Percentiles rank a stretch among this genome's conserved stretches.
phyloP scores from a whole-genome alignment of 2,329 filamentous ascomycete species.

The Sordariomycetes sp. region DNA sequence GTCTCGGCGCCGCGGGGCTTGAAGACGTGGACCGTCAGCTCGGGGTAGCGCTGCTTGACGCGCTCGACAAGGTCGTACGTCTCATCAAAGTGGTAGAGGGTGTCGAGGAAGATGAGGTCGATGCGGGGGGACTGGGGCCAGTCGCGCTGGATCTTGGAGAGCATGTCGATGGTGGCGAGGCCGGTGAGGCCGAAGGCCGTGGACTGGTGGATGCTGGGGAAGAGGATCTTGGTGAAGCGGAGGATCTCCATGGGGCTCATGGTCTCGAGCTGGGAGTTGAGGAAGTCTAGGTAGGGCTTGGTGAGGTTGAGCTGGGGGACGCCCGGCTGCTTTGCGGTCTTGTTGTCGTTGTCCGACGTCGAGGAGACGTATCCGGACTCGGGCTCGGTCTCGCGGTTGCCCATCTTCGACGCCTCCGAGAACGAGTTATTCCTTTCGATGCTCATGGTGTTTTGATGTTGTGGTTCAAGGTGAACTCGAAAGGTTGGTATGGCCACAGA shows the following conservation, averaged over 20 bases:
- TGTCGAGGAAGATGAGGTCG: conserved; percentile 71
- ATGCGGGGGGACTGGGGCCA: conserved; percentile 44
- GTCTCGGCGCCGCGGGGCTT: conserved; percentile 68
- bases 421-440: not conserved
- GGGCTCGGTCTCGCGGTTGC: conserved; percentile 23
- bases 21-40: conserved; percentile 75
- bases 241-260: conserved; percentile 86
- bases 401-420: conserved; percentile 19
- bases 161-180: conserved; percentile 73
- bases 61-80: conserved; percentile 62
- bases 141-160: conserved; percentile 58
- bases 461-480: not conserved
- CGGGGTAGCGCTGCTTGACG: conserved; percentile 63
- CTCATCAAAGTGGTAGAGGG: conserved; percentile 70
- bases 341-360: conserved; percentile 21
- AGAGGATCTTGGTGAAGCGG: conserved; percentile 79
- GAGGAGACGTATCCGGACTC: conserved; percentile 80
- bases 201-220: conserved; percentile 80
- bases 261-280: conserved; percentile 80
- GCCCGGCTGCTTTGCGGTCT: conserved; percentile 11
- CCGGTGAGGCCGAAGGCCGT: conserved; percentile 75
- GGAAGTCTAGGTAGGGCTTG: conserved; percentile 72
- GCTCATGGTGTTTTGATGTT: not conserved
- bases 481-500: not conserved
- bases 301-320: conserved; percentile 69